These are phyloP conservation scores for Trichocladium antarcticum DNA, from an alignment of 495 filamentous ascomycete species.

Conservation along the genomic window DNA sequence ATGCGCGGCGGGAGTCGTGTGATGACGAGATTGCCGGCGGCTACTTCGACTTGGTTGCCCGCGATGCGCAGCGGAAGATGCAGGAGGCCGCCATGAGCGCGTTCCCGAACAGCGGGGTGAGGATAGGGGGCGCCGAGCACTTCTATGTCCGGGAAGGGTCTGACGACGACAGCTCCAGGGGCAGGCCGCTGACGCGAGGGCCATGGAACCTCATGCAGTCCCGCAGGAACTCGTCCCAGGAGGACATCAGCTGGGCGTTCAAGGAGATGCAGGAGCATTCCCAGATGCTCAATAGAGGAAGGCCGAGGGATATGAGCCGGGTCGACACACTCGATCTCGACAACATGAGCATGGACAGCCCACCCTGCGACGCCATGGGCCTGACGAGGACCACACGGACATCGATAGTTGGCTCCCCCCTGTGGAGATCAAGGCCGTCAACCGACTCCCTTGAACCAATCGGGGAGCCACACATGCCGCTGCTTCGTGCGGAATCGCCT, in stretches of 20 bases:
- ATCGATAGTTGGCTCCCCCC: conserved; percentile 24
- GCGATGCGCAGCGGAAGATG: conserved; percentile 60
- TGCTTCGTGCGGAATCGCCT: conserved; percentile 31
- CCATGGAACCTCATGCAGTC: conserved; percentile 27
- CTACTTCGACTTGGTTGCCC: conserved; percentile 62
- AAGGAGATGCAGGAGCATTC: conserved; percentile 43
- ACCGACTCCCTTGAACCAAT: conserved; percentile 22
- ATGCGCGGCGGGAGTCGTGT: conserved; percentile 45
- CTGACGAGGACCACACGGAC: conserved; percentile 25
- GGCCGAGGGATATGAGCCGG: conserved; percentile 7
- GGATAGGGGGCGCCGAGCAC: conserved; percentile 42
- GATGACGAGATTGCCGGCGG: conserved; percentile 64
- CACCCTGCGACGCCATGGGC: conserved; percentile 34
- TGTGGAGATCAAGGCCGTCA: conserved; percentile 18
- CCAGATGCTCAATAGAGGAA: conserved; percentile 19
- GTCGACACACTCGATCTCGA: conserved; percentile 32
- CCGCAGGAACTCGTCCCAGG: conserved; percentile 36
- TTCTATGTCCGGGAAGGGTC: conserved; percentile 45
- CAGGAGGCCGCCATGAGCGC: conserved; percentile 39
- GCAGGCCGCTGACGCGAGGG: conserved; percentile 25
- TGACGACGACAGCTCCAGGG: conserved; percentile 31
- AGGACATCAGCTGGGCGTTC: conserved; percentile 39
- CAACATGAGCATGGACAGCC: conserved; percentile 34
- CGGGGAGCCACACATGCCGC: conserved; percentile 31
- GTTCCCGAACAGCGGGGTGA: conserved; percentile 37